phyloP scores from a whole-genome alignment of 2,329 filamentous ascomycete species.

The Ceratocystis huliohia region DNA sequence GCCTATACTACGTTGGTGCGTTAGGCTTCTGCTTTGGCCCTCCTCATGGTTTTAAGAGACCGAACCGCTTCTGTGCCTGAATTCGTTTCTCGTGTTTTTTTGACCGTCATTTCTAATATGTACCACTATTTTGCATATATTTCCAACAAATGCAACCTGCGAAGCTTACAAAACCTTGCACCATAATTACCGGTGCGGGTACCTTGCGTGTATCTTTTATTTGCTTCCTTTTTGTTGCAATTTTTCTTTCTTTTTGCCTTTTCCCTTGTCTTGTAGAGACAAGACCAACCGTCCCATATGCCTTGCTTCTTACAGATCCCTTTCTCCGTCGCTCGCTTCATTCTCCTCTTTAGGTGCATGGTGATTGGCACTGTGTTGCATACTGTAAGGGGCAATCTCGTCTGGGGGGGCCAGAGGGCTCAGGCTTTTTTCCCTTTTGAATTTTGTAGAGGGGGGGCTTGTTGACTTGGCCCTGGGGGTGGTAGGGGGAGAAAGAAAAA shows the following conservation, averaged over 20 bases:
- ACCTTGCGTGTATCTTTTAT: slow-evolving; percentile 9
- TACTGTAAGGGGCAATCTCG: slow-evolving; percentile 10
- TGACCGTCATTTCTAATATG: not conserved
- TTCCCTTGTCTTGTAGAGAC: not conserved
- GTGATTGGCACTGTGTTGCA: not conserved
- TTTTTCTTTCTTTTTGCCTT: slow-evolving; percentile 14
- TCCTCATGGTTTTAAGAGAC: no score
- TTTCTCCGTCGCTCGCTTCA: not conserved
- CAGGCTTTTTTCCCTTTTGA: not conserved
- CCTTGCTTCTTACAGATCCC: slow-evolving; percentile 9
- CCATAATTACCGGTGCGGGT: slow-evolving; percentile 14
- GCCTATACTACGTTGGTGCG: no score
- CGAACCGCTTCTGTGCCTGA: no score
- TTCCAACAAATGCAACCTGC: not conserved
- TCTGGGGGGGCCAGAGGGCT: not conserved
- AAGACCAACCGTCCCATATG: not conserved
- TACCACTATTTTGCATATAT: not conserved
- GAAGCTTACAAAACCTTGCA: slow-evolving; percentile 7
- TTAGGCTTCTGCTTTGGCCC: no score
- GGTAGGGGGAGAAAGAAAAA: not conserved
- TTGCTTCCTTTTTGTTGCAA: slow-evolving; percentile 13
- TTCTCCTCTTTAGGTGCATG: not conserved
- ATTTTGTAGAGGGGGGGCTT: not conserved
- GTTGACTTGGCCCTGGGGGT: not conserved
- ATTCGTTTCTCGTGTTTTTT: not conserved